phyloP scores from a whole-genome alignment of 768 basidiomycete species.

The Cystobasidium ongulense region DNA sequence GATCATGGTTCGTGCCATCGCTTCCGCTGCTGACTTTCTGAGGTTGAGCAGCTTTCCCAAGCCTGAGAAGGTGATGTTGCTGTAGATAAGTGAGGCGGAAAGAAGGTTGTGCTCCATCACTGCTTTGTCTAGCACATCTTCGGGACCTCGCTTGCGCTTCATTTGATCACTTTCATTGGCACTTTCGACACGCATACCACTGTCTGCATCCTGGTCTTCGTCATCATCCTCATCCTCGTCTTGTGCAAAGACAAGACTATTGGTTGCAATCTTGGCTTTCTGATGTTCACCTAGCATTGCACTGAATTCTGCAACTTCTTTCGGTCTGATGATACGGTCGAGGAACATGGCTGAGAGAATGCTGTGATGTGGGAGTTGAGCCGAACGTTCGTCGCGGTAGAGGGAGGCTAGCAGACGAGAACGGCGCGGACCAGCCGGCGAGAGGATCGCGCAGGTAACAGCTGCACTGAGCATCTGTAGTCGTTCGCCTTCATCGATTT shows the following conservation, averaged over 20 bases:
- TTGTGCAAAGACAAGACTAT: constrained; percentile 64
- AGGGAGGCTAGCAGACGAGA: constrained; percentile 85
- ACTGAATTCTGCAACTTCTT: constrained; percentile 84
- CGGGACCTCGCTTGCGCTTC: constrained; percentile 67
- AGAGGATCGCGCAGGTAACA: constrained; percentile 90
- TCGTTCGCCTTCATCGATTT: constrained; percentile 89
- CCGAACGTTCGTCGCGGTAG: constrained; percentile 83
- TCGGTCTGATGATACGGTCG: constrained; percentile 84
- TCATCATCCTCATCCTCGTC: constrained; percentile 44
- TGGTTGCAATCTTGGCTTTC: constrained; percentile 78
- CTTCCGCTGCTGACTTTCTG: constrained; percentile 86
- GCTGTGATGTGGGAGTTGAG: constrained; percentile 68
- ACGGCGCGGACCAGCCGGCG: constrained; percentile 91
- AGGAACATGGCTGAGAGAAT: constrained; percentile 98
- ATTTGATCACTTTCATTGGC: constrained; percentile 15
- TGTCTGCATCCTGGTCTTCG: constrained; percentile 49
- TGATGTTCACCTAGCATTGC: constrained; percentile 81
- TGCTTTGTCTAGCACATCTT: constrained; percentile 90
- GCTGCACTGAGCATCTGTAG: constrained; percentile 79
- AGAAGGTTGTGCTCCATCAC: constrained; percentile 98
- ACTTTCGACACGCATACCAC: constrained; percentile 47
- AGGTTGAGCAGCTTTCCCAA: constrained; percentile 80
- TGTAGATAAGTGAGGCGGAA: constrained; percentile 92
- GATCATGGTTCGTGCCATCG: constrained; percentile 97
- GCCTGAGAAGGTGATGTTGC: constrained; percentile 93